Percentiles rank a stretch among this genome's conserved stretches.
phyloP scores from a whole-genome alignment of 2,329 filamentous ascomycete genomes.

The Penicillium sp. region DNA sequence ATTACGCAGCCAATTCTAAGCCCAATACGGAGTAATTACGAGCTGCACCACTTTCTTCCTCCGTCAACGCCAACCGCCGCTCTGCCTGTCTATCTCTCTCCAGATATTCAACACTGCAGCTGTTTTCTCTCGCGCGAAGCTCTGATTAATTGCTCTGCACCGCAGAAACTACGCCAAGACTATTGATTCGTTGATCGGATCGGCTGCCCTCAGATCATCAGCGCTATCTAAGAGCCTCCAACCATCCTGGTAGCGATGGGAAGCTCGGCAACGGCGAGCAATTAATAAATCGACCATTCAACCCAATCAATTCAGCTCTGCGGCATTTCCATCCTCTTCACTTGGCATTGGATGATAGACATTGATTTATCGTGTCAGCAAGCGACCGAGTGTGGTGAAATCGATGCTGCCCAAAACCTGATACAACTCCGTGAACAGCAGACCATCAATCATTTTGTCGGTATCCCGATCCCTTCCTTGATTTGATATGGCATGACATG shows the following conservation, averaged over 20 bases:
- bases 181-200: neutral
- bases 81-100: neutral
- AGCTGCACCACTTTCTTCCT: neutral
- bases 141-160: neutral
- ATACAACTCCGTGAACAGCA: neutral
- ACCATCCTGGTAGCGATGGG: neutral
- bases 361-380: neutral
- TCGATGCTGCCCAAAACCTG: neutral
- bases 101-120: neutral
- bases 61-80: neutral
- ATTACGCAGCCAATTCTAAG: neutral
- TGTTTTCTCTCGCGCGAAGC: neutral
- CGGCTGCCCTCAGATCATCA: neutral
- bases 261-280: neutral
- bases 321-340: neutral
- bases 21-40: neutral
- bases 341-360: neutral
- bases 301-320: neutral
- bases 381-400: neutral
- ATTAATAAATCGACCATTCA: neutral
- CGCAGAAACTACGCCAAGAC: neutral
- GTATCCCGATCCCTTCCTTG: conserved; percentile 8
- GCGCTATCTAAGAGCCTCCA: neutral
- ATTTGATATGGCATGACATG: neutral
- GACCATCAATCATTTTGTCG: neutral